Evolutionary conservation across 75 land plant species (phyloP).

Genomic region (Pinus taeda): DNA sequence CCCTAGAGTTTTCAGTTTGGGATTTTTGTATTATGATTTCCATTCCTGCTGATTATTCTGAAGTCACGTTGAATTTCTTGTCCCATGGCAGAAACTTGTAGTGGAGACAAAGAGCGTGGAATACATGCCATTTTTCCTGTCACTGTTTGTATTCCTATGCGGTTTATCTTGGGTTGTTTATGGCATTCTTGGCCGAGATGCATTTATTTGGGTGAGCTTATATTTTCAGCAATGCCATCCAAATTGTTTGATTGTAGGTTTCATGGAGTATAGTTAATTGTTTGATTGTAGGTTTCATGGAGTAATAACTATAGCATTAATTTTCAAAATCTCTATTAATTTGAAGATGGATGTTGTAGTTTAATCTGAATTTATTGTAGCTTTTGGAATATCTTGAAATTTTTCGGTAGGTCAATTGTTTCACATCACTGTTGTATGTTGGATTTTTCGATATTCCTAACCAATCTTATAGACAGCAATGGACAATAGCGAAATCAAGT

Average conservation of each 20-base stretch:
- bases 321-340: too few species aligned
- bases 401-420: too few species aligned
- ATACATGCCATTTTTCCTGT: slow-evolving; percentile 29
- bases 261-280: neutral
- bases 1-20: neutral
- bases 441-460: too few species aligned
- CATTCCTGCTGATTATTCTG: neutral
- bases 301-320: too few species aligned
- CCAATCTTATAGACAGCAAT: too few species aligned
- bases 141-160: slow-evolving; percentile 26
- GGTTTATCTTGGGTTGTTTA: slow-evolving; percentile 22
- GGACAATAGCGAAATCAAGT: too few species aligned
- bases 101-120: slow-evolving; percentile 24
- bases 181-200: slow-evolving; percentile 22
- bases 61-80: neutral
- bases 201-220: slow-evolving; percentile 20
- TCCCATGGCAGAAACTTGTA: slow-evolving; percentile 20
- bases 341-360: too few species aligned
- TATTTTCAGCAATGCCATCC: too few species aligned
- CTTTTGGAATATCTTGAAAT: too few species aligned
- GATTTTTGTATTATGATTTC: neutral
- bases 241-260: neutral
- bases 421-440: too few species aligned
- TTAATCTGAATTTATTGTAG: too few species aligned
- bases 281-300: too few species aligned